Base-by-base conservation (phyloP, 345 rosid species). In the Eucalyptus curtisii region DNA sequence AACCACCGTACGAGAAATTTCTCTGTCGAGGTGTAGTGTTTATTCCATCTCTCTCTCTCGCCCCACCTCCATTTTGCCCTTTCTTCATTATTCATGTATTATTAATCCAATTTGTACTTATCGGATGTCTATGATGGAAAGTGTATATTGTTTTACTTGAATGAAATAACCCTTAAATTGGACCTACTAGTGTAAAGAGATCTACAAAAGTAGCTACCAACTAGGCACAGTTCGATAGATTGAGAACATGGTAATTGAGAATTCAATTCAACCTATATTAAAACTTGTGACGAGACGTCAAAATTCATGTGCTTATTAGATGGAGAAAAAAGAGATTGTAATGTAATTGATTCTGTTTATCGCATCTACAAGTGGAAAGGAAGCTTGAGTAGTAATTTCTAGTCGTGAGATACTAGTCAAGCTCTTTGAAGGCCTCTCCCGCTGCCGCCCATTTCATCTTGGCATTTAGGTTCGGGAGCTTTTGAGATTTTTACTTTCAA, bases 1-100 rank as follows among this genome's bases (percentile, higher is more conserved):
- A 66, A 20, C 85, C 16, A 87, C 88, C 57, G 80, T 64, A 27
- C 88, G 84, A 66, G 84, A 87, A 87, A 61, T 15, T 87, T 61
- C 10, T 37, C 10, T 48, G 25, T 19, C 47, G 30, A 68, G 55
- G n/a, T n/a, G 40, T 19, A 52, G 66, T 49, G 61, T 57, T 52
- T 86, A 27, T 50, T 45, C 2, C 45, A 17, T 50, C 40, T 59
- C 87, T 27, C 87, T 50, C 53, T 50, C 55, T 50, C 55, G 0
- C 7, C 53, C 81, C 27, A 71, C 81, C 47, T 71, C 82, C 14
- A 20, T 37, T 19, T 76, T 40, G 25, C 27, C 27, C 47, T 76
- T 76, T 20, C 47, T 76, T 76, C 84, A 20, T 17, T 33, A 33
- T 68, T 33, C 44, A 68, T 2, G 22, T 68, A 17, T 68, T 33